Conservation (phyloP, 495 filamentous ascomycete genomes). For the Gamarada debralockiae region DNA sequence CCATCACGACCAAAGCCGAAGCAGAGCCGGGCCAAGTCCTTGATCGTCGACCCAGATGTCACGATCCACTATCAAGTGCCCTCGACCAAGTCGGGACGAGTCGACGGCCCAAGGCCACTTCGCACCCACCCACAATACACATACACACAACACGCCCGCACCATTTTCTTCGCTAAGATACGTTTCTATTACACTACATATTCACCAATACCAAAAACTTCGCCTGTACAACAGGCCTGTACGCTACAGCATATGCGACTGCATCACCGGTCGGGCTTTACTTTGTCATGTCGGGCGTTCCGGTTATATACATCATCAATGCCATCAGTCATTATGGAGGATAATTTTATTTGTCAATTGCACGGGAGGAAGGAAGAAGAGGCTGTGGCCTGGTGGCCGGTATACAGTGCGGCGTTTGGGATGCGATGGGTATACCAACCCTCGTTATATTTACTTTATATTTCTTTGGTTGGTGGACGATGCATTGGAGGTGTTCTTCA, state of each 20-base stretch:
- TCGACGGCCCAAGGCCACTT: neutral
- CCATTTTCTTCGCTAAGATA: neutral
- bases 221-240: constrained; percentile 18
- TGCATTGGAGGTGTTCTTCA: neutral
- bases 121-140: neutral
- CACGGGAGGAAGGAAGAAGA: too few relatives aligned
- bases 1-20: neutral
- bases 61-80: neutral
- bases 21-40: constrained; percentile 1
- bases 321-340: neutral
- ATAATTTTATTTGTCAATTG: constrained; percentile 14
- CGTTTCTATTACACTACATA: neutral
- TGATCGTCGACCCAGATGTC: neutral
- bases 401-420: neutral
- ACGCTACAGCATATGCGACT: constrained; percentile 19
- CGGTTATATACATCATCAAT: neutral
- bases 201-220: constrained; percentile 4
- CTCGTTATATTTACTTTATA: neutral
- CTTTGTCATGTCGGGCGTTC: constrained; percentile 17
- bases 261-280: constrained; percentile 17
- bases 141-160: neutral
- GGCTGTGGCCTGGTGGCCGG: neutral
- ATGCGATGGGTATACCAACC: neutral
- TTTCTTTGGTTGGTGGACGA: neutral
- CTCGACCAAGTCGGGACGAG: neutral